phyloP scores from a whole-genome alignment of 2,329 filamentous ascomycete genomes.

The Colletotrichum tanaceti region DNA sequence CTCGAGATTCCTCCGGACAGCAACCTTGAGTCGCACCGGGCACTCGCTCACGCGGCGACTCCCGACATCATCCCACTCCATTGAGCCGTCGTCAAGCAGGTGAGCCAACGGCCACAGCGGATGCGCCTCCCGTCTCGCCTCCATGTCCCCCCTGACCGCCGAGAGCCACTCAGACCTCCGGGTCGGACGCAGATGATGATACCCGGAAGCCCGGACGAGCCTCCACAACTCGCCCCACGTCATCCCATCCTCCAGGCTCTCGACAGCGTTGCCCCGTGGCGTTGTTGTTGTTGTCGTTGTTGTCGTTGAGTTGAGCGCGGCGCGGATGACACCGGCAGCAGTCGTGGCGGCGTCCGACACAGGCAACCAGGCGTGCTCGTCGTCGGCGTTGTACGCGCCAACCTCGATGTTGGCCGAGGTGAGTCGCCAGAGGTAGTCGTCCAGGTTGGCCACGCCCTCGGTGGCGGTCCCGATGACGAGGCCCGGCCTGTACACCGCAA shows the following conservation, averaged over 20 bases:
- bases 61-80: background rate
- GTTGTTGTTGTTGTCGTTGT: too few relatives aligned
- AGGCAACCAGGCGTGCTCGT: constrained; percentile 26
- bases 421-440: constrained; percentile 43
- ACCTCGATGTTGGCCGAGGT: constrained; percentile 35
- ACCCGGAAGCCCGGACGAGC: constrained; percentile 1
- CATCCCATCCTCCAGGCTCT: constrained; percentile 23
- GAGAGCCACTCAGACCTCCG: constrained; percentile 6
- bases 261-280: background rate
- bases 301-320: background rate
- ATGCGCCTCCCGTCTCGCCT: constrained; percentile 2
- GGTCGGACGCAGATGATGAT: background rate
- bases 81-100: constrained; percentile 8
- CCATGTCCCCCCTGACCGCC: constrained; percentile 10
- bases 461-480: constrained; percentile 43
- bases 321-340: background rate
- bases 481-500: constrained; percentile 30
- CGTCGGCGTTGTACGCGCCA: constrained; percentile 37
- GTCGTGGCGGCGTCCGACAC: constrained; percentile 17
- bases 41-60: background rate
- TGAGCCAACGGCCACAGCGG: constrained; percentile 32
- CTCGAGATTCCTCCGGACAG: constrained; percentile 9
- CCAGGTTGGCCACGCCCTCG: constrained; percentile 42
- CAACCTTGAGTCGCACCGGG: constrained; percentile 15
- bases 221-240: constrained; percentile 30